Base-by-base conservation (phyloP, 192 early-diverging fungal species). In the Podila clonocystis region DNA sequence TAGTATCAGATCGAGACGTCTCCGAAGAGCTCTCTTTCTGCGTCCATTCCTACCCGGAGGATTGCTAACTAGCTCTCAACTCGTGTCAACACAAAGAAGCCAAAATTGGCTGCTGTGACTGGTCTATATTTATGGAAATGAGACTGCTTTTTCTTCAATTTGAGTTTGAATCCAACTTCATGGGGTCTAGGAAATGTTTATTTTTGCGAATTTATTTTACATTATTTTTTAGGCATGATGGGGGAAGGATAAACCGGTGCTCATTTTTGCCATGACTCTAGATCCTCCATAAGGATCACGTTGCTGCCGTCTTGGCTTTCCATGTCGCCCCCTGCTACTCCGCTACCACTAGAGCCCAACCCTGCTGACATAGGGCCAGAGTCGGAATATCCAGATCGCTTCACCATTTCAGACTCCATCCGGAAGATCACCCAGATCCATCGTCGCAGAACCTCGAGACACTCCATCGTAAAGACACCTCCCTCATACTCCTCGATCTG, bases 371-470 rank as follows among this genome's bases (percentile, higher is more conserved):
- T 1, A 1, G 38, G 31, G 9, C 34, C 36, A 0, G 63, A 22
- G n/a, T 63, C 74, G 36, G 34, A 33, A 28, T 67, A 72, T 68
- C 69, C 82, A 28, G 62, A 63, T 4, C 73, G 73, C 31, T 88
- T 87, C 20, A 93, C 89, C 89, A 89, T 92, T 67, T 94, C 95
- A 34, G 89, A 83, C 82, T 99, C 98, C 31, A 98, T 75, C 34
- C 97, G 85, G 75, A 99, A 93, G 63, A 97, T 94, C 0, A 96
- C 93, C 98, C 98, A 99, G 58, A 97, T 86, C 94, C 96, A 98
- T 48, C 97, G 87, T 38, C 97, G 75, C 26, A 92, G 68, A 9
- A 99, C 87, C 82, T 98, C 97, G 6, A 97, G 73, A 19, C 89
- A 71, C 65, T 94, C 94, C 72, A 98, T 85, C 70, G 90, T 86